These are phyloP conservation scores for Corynespora cassiicola DNA, from an alignment of 2,329 filamentous ascomycete genomes.

Conservation along the genomic window DNA sequence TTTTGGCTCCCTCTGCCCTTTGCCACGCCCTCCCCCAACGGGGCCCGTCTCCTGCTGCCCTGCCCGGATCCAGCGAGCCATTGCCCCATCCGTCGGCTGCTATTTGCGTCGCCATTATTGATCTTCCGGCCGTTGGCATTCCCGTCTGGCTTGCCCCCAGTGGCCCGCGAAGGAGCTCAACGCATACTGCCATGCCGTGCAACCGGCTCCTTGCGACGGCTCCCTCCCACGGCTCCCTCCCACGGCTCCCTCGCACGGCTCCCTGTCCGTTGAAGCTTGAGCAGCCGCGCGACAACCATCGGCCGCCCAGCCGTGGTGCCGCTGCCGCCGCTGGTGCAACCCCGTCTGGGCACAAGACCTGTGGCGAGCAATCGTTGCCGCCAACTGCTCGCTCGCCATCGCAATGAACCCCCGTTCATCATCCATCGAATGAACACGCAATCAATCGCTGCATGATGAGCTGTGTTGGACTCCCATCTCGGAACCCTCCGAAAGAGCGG, in stretches of 20 bases:
- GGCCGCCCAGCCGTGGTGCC: too few species aligned
- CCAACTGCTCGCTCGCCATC: too few species aligned
- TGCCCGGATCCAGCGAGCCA: not conserved
- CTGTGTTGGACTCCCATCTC: too few species aligned
- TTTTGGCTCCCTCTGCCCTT: not conserved
- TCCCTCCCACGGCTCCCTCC: not conserved
- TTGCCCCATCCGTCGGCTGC: constrained; percentile 3
- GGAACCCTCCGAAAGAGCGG: constrained; percentile 28
- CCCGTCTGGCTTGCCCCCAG: not conserved
- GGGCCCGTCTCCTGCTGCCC: not conserved
- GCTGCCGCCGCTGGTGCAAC: too few species aligned
- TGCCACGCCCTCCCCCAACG: constrained; percentile 1
- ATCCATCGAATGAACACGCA: not conserved
- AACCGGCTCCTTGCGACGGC: not conserved
- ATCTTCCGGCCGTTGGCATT: not conserved
- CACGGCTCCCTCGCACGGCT: not conserved
- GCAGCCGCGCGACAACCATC: too few species aligned
- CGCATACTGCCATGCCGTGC: not conserved
- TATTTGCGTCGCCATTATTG: not conserved
- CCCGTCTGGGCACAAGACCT: too few species aligned
- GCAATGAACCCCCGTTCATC: not conserved
- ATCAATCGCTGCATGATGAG: not conserved
- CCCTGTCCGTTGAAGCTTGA: too few species aligned
- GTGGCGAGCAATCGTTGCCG: too few species aligned
- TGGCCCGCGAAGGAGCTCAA: not conserved